Base-by-base conservation (phyloP, 2,329 filamentous ascomycete genomes). In the Didymella sp. region DNA sequence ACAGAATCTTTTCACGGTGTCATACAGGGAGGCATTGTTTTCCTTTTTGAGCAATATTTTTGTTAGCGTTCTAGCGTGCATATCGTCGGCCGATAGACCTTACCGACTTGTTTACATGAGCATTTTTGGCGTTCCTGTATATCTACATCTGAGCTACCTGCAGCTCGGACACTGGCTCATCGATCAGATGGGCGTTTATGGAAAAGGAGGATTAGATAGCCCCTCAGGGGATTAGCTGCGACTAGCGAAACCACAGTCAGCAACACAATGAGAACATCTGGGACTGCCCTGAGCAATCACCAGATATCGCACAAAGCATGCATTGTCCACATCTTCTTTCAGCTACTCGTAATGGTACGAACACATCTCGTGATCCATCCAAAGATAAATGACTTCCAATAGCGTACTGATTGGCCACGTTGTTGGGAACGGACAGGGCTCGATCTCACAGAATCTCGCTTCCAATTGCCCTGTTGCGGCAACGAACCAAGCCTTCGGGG, bases 21-120 rank as follows among this genome's bases (percentile, higher is more conserved):
- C 40, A 48, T 58, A 59, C 57, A 63, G 45, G 46, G 48, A 54
- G 50, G 38, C 51, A 35, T 48, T 24, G 38, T n/a, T n/a, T n/a
- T n/a, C n/a, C n/a, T n/a, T 57, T 48, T 49, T 30, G 45, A 41
- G 41, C 57, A 37, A 51, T 13, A 41, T 53, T 46, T 38, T 58
- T 70, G 63, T 66, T 52, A 73, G 71, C 71, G 70, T 73, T 73
- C 45, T 54, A 75, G 72, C 72, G 72, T 70, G 71, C 72, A 75
- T 74, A 71, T 66, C 59, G 73, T 72, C 65, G 64, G 68, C 30
- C 13, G 37, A 60, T 42, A 59, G 66, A 42, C 17, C 38, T 27
- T n/a, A 44, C 43, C 54, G 49, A 52, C 43, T 41, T 52, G 24
- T 66, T 64, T 64, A 42, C 50, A 47, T 63, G 42, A 37, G 58